Evolutionary conservation across 805 yeast genomes (phyloP).

Genomic region (Ascoidea asiatica): DNA sequence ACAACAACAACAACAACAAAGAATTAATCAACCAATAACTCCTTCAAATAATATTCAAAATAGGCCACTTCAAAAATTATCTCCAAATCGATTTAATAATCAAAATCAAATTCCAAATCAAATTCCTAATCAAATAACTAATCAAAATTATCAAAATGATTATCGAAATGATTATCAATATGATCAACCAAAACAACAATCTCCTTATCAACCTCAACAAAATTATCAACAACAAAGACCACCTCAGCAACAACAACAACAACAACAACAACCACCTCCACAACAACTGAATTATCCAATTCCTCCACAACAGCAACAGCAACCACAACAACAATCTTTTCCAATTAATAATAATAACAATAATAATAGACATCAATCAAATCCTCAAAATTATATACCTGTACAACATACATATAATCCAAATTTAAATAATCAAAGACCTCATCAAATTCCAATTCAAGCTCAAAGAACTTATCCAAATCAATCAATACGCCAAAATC

Average conservation of each 20-base stretch:
- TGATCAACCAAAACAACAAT: neutral
- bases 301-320: neutral
- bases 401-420: neutral
- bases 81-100: no score
- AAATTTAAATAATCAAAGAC: no score
- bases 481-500: constrained; percentile 14
- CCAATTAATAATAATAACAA: no score
- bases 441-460: no score
- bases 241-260: neutral
- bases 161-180: no score
- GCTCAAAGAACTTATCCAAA: no score
- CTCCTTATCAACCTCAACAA: neutral
- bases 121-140: neutral
- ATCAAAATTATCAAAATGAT: neutral
- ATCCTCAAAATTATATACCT: neutral
- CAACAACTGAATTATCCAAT: neutral
- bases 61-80: no score
- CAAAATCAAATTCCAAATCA: no score
- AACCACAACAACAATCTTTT: neutral
- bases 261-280: neutral
- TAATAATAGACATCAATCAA: neutral
- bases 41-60: no score
- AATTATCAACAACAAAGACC: neutral
- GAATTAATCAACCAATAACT: no score
- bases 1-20: no score